Base-by-base conservation (phyloP, 768 basidiomycete species). In the Tylopilus balloui region DNA sequence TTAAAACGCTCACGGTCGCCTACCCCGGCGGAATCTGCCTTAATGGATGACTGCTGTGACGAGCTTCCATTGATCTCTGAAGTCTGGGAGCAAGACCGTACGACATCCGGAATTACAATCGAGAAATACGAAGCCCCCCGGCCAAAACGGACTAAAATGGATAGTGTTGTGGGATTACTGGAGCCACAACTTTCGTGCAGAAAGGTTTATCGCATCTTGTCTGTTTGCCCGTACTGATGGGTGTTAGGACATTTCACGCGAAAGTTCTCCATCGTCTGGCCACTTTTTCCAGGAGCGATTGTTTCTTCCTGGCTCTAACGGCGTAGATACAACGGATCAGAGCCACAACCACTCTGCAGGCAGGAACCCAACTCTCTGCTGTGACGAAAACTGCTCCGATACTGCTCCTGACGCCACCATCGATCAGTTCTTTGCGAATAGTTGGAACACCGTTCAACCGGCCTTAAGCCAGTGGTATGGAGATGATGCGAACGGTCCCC, bases 71-170 rank as follows among this genome's bases (percentile, higher is more conserved):
- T 66, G 3, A 57, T 69, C 20, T 62, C 57, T 12, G 66, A 68
- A 20, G 44, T 68, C 23, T 45, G 70, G 28, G 63, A 69, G 41
- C 69, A 72, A 42, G 50, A 68, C 24, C 57, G 58, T n/a, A 13
- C 54, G 56, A 36, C 50, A 42, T 66, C 70, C 6, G 68, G 70
- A 31, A 65, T 65, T 12, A 73, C 78, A 47, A 54, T 72, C 35
- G 73, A 78, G 10, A 46, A 32, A 19, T 25, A 21, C 28, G 42
- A 59, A 28, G 42, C 17, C 19, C 55, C 48, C 15, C 48, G 47
- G 19, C n/a, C 35, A 15, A 69, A 69, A 42, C 63, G 55, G 25
- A 44, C 41, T 21, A 58, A 29, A 52, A 48, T 6, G 20, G 43
- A 44, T 32, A 17, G 37, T 15, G 10, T 12, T 4, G 1, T 19